Evolutionary conservation across 495 filamentous ascomycete species (phyloP).

Genomic region (Barbatosphaeria neglecta): DNA sequence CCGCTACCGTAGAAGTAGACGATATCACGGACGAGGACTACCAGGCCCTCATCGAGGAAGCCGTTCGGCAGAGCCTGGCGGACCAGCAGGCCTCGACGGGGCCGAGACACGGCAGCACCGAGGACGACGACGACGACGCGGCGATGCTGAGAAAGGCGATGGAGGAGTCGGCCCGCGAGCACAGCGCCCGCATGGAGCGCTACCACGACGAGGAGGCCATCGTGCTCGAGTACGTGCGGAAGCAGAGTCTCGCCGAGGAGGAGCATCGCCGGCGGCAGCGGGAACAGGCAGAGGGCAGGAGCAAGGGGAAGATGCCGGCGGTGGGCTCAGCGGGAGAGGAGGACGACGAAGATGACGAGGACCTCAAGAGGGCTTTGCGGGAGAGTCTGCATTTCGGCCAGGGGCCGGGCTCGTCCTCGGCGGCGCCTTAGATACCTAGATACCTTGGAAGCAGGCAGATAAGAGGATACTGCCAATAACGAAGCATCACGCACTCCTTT

Average conservation of each 20-base stretch:
- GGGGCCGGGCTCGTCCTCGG: too few species aligned
- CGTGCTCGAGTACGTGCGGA: slow-evolving; percentile 66
- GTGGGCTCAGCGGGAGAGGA: slow-evolving; percentile 6
- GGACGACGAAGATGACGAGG: slow-evolving; percentile 28
- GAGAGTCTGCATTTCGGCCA: slow-evolving; percentile 28
- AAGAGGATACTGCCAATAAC: too few species aligned
- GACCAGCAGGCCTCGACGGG: slow-evolving; percentile 21
- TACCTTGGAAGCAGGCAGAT: too few species aligned
- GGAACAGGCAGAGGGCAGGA: slow-evolving; percentile 10
- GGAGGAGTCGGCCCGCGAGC: slow-evolving; percentile 33
- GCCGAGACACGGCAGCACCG: slow-evolving; percentile 1
- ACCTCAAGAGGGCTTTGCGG: slow-evolving; percentile 31
- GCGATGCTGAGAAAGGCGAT: slow-evolving; percentile 30
- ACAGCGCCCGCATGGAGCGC: slow-evolving; percentile 24
- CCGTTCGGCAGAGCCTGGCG: slow-evolving; percentile 42
- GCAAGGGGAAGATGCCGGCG: slow-evolving; percentile 4
- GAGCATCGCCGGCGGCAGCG: slow-evolving; percentile 31
- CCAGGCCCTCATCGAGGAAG: slow-evolving; percentile 46
- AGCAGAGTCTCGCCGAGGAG: slow-evolving; percentile 61
- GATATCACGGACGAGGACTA: slow-evolving; percentile 39
- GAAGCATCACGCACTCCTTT: too few species aligned
- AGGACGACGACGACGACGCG: slow-evolving; percentile 22
- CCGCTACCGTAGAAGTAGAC: slow-evolving; percentile 12
- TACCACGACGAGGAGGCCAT: slow-evolving; percentile 56
- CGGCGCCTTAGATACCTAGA: too few species aligned